Conservation (phyloP, 768 basidiomycete species). For the Symmetrospora coprosmae region DNA sequence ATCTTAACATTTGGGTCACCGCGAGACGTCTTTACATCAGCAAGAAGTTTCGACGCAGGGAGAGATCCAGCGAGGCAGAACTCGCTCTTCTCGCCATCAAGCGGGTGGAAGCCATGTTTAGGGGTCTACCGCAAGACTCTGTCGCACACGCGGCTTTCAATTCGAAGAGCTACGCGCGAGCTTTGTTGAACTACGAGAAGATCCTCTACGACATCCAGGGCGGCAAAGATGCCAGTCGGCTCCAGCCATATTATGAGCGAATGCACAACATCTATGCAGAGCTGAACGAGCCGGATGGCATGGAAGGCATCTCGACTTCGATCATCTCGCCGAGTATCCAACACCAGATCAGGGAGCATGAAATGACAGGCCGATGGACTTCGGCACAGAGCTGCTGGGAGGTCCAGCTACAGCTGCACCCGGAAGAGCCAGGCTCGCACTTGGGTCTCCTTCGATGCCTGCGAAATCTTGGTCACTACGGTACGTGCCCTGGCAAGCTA, state of each 20-base stretch:
- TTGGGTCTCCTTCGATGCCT: slow-evolving; percentile 79
- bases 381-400: slow-evolving; percentile 99
- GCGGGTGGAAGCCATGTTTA: not conserved
- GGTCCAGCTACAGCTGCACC: slow-evolving; percentile 73
- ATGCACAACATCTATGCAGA: slow-evolving; percentile 92
- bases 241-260: slow-evolving; percentile 66
- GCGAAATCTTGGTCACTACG: slow-evolving; percentile 89
- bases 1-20: slow-evolving; percentile 71
- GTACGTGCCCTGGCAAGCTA: no score
- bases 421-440: slow-evolving; percentile 77
- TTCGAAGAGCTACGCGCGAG: slow-evolving; percentile 83
- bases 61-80: not conserved
- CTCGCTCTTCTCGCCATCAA: slow-evolving; percentile 20
- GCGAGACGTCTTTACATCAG: slow-evolving; percentile 22
- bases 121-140: slow-evolving; percentile 42
- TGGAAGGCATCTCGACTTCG: slow-evolving; percentile 87
- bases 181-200: slow-evolving; percentile 81
- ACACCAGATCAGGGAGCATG: slow-evolving; percentile 93
- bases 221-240: slow-evolving; percentile 41
- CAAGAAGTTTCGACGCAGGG: slow-evolving; percentile 41
- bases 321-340: slow-evolving; percentile 80
- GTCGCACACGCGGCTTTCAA: slow-evolving; percentile 87
- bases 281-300: slow-evolving; percentile 94
- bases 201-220: slow-evolving; percentile 26
- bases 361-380: slow-evolving; percentile 92